phyloP scores from a whole-genome alignment of 768 basidiomycete species.

The Naganishia vaughanmartiniae region DNA sequence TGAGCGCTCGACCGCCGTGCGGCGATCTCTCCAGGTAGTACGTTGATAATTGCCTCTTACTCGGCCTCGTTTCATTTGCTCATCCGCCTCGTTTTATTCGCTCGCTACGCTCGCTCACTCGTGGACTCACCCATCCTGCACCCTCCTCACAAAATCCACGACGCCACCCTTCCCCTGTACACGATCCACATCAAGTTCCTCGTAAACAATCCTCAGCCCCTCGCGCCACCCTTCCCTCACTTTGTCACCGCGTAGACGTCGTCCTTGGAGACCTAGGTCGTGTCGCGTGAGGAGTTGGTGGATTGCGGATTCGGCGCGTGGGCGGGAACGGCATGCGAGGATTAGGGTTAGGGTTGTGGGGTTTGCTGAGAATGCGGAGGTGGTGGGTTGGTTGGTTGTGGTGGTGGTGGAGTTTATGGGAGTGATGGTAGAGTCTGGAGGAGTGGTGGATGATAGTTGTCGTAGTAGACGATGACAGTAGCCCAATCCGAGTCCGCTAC shows the following conservation, averaged over 20 bases:
- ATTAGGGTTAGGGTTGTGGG: slow-evolving; percentile 47
- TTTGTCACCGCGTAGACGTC: slow-evolving; percentile 34
- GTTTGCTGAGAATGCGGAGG: slow-evolving; percentile 31
- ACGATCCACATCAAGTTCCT: slow-evolving; percentile 45
- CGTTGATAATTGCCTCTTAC: no score
- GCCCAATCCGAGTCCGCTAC: slow-evolving; percentile 50
- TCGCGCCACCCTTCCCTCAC: slow-evolving; percentile 44
- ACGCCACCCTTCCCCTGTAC: slow-evolving; percentile 43
- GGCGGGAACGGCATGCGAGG: slow-evolving; percentile 47
- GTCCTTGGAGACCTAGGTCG: slow-evolving; percentile 34
- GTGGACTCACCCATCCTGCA: slow-evolving; percentile 44
- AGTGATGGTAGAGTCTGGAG: slow-evolving; percentile 20
- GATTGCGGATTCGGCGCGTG: slow-evolving; percentile 40
- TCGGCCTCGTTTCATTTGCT: no score
- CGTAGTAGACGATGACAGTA: slow-evolving; percentile 48
- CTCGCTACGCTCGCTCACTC: neutral
- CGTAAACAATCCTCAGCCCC: slow-evolving; percentile 45
- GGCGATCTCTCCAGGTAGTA: no score
- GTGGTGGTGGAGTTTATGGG: slow-evolving; percentile 28
- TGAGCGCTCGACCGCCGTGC: no score
- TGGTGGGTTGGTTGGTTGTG: slow-evolving; percentile 15
- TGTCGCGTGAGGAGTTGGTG: slow-evolving; percentile 37
- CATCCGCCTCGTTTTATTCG: no score
- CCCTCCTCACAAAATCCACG: slow-evolving; percentile 39
- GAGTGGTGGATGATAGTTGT: slow-evolving; percentile 38